Percentiles rank a stretch among this genome's conserved stretches.
Evolutionary conservation across 2,329 filamentous ascomycete genomes (phyloP).

Genomic region (Paracoccidioides brasiliensis): DNA sequence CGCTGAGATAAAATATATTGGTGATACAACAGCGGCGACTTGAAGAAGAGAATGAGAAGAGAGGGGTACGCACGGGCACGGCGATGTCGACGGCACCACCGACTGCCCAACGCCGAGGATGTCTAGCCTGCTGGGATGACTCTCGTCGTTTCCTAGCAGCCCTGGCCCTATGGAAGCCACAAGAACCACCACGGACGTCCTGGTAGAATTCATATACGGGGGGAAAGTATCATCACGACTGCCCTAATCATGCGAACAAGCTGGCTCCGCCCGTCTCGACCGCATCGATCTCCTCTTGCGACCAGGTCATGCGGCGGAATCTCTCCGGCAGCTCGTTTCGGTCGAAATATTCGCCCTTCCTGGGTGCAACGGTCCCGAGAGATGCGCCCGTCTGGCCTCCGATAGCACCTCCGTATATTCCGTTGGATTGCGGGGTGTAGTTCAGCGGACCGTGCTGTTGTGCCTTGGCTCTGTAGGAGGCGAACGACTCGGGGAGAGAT

Average conservation of each 20-base stretch:
- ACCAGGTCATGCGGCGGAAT: constrained; percentile 65
- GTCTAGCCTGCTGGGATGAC: not conserved
- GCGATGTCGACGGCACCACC: not conserved
- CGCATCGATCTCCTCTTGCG: constrained; percentile 79
- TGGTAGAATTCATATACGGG: not conserved
- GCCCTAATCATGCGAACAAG: constrained; percentile 35
- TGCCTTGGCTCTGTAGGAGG: constrained; percentile 48
- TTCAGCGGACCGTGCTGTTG: constrained; percentile 51
- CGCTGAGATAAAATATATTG: not conserved
- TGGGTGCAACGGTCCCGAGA: constrained; percentile 59
- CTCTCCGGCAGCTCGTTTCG: constrained; percentile 72
- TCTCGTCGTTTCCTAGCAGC: not conserved
- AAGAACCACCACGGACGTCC: not conserved
- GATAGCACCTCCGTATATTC: constrained; percentile 28
- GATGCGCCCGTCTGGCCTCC: constrained; percentile 54
- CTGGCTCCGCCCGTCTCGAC: constrained; percentile 86
- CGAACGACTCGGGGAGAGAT: constrained; percentile 48
- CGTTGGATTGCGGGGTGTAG: constrained; percentile 19
- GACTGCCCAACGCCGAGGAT: constrained; percentile 1
- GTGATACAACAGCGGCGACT: not conserved
- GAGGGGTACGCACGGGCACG: not conserved
- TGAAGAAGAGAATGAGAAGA: not conserved
- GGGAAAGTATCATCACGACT: not conserved
- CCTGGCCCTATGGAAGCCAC: not conserved
- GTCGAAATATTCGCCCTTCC: constrained; percentile 71